Evolutionary conservation across 2,329 filamentous ascomycete species (phyloP).

Genomic region (Paecilomyces sp.): DNA sequence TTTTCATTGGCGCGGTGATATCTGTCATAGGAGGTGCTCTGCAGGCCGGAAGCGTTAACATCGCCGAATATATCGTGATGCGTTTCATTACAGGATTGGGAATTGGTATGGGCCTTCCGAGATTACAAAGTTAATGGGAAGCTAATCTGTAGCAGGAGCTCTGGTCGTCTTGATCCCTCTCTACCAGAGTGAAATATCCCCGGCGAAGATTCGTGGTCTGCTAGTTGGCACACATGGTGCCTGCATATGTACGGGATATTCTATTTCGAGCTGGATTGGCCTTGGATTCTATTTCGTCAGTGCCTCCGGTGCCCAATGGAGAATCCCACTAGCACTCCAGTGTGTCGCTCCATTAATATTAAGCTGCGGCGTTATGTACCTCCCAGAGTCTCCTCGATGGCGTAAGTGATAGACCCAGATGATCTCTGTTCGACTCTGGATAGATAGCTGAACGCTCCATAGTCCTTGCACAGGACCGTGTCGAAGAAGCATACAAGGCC

Average conservation of each 20-base stretch:
- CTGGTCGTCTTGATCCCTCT: conserved; percentile 8
- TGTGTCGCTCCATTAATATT: conserved; percentile 10
- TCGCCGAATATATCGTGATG: conserved; percentile 5
- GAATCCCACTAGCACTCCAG: conserved; percentile 15
- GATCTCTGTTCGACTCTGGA: background rate
- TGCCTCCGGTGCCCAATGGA: conserved; percentile 13
- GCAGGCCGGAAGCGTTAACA: conserved; percentile 6
- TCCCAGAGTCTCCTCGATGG: conserved; percentile 17
- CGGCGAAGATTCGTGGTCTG: conserved; percentile 17
- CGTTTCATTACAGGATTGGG: conserved; percentile 4
- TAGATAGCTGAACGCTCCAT: background rate
- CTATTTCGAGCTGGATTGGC: conserved; percentile 15
- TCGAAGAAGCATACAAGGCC: conserved; percentile 8
- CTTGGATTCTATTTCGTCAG: conserved; percentile 16
- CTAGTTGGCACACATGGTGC: conserved; percentile 18
- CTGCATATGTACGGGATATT: conserved; percentile 19
- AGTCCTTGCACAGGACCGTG: conserved; percentile 13
- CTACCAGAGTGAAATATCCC: conserved; percentile 20
- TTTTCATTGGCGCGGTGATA: conserved; percentile 1
- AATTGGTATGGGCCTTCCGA: background rate
- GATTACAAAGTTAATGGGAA: background rate
- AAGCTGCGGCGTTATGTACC: conserved; percentile 5
- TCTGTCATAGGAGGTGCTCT: conserved; percentile 4
- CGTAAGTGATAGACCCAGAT: conserved; percentile 8
- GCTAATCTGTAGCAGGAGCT: conserved; percentile 1